Evolutionary conservation across 163 green algal genomes (phyloP), one percentile per base, ranked within the genome.

Genomic region (Scenedesmus sp.): DNA sequence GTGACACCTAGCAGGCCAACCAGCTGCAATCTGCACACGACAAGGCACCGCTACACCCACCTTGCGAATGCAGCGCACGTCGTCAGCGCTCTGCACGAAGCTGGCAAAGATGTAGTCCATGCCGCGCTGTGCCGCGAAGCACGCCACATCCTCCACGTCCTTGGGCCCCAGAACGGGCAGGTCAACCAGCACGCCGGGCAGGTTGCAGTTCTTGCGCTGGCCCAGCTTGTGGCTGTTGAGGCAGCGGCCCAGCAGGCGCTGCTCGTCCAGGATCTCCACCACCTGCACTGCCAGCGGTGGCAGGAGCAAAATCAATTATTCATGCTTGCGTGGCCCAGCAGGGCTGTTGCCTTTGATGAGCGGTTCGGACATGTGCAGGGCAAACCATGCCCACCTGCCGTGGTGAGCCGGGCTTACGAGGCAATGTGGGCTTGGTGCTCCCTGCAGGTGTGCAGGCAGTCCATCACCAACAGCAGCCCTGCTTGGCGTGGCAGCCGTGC

Each of bases 161-260:
- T 99, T 99, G n/a, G 98, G 95, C 7, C 97, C 99, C 93, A 99
- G 92, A 20, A 97, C 98, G 33, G 98, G 98, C 83, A 99, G 94
- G 92, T 99, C 97, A 20, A 99, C 96, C 59, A 98, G 93, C 37
- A 99, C 97, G 44, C 98, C 83, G 1, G 98, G 98, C 89, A 99
- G 94, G 95, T 99, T 99, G 40, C 98, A 96, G 92, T 99, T 99
- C 96, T 99, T 99, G 42, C 97, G 94, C 94, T 99, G 97, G 9
- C 98, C 98, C 46, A 99, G 96, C 83, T 93, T 93, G 83, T 90
- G 89, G 42, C 18, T 87, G 83, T 89, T 87, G 18, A 92, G 37
- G 91, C 85, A 51, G 43, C 10, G 0, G 16, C 92, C 93, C 87
- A 86, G 86, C 51, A 97, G 91, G 83, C 93, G 89, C 16, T 33